Conservation (phyloP, 495 filamentous ascomycete genomes). For the Podospora appendiculata region DNA sequence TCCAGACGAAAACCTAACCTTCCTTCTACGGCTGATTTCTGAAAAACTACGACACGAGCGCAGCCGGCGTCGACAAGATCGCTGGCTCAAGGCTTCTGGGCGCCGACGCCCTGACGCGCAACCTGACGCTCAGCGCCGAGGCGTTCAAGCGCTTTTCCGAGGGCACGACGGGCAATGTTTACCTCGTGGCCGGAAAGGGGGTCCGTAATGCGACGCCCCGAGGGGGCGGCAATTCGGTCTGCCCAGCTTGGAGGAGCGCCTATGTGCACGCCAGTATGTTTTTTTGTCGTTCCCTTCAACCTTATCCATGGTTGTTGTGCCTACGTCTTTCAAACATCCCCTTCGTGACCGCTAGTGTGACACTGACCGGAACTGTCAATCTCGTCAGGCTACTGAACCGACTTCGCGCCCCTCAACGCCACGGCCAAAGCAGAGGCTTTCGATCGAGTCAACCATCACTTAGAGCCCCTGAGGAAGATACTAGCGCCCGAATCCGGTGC, state of each 20-base stretch:
- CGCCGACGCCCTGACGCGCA: conserved; percentile 17
- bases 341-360: too few relatives aligned
- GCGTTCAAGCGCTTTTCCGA: conserved; percentile 12
- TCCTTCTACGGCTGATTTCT: conserved; percentile 42
- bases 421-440: conserved; percentile 30
- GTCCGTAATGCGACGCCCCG: conserved; percentile 30
- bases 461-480: conserved; percentile 29
- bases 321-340: not conserved
- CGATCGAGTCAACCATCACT: conserved; percentile 31
- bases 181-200: conserved; percentile 27
- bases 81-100: conserved; percentile 36
- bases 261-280: conserved; percentile 31
- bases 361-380: too few relatives aligned
- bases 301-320: not conserved
- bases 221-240: conserved; percentile 35
- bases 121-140: conserved; percentile 14
- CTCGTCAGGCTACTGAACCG: conserved; percentile 9
- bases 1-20: conserved; percentile 32
- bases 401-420: conserved; percentile 30
- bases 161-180: conserved; percentile 5
- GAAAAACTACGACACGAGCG: conserved; percentile 19
- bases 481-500: conserved; percentile 29
- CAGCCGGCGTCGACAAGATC: conserved; percentile 31
- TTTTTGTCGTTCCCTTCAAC: not conserved
- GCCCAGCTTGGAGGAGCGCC: conserved; percentile 50